A percentile compares a stretch with the other conserved stretches of the same genome.
Conservation (phyloP, 495 filamentous ascomycete species). For the Pyronema omphalodes region DNA sequence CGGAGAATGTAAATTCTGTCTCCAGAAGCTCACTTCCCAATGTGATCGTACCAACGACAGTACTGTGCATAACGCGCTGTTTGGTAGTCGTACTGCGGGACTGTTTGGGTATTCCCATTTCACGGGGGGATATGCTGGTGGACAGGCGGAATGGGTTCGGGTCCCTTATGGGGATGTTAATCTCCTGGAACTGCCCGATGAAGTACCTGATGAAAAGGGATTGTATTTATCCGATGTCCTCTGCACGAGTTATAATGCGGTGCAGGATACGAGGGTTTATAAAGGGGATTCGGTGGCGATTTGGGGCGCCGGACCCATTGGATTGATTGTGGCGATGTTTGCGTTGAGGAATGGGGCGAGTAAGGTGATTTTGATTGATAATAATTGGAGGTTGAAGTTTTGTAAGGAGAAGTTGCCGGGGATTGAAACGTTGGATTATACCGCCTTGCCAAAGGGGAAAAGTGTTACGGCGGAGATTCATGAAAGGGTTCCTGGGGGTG, state of each 20-base stretch:
- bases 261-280: conserved; percentile 69
- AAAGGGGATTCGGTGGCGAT: conserved; percentile 65
- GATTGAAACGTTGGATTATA: conserved; percentile 41
- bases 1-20: conserved; percentile 55
- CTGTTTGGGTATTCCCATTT: conserved; percentile 50
- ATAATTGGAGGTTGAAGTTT: conserved; percentile 54
- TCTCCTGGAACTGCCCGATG: conserved; percentile 57
- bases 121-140: conserved; percentile 55
- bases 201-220: conserved; percentile 72
- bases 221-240: conserved; percentile 71
- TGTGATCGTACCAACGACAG: conserved; percentile 68
- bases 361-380: conserved; percentile 67
- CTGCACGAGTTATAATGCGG: conserved; percentile 58
- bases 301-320: conserved; percentile 44
- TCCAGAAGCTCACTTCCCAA: conserved; percentile 51
- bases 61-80: conserved; percentile 50
- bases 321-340: conserved; percentile 63
- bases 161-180: conserved; percentile 74
- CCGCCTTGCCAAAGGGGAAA: conserved; percentile 32
- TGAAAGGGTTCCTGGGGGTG: conserved; percentile 48
- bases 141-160: conserved; percentile 73
- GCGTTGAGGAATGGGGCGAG: conserved; percentile 50
- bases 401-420: conserved; percentile 44
- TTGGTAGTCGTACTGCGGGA: conserved; percentile 52
- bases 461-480: conserved; percentile 54